A percentile compares a stretch with the other conserved stretches of the same genome.
phyloP scores from a whole-genome alignment of 2,329 filamentous ascomycete species.

The Blastomyces parvus region DNA sequence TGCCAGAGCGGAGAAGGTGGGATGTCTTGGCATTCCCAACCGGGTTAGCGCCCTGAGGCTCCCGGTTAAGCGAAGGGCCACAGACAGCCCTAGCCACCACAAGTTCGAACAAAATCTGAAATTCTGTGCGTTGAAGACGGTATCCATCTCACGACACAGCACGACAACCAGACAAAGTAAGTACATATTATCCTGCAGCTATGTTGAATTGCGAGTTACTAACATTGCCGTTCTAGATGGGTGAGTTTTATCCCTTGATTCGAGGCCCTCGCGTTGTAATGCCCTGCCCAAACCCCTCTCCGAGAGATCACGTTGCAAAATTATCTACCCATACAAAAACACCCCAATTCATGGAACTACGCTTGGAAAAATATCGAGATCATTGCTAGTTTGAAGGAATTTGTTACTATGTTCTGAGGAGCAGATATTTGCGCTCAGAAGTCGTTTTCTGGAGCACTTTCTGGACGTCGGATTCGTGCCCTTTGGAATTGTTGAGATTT shows the following conservation, averaged over 20 bases:
- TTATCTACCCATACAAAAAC: slow-evolving; percentile 2
- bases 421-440: neutral
- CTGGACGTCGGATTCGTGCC: neutral
- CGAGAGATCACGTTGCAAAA: slow-evolving; percentile 14
- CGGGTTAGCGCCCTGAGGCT: slow-evolving; percentile 23
- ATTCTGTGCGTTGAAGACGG: slow-evolving; percentile 27
- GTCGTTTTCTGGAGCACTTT: neutral
- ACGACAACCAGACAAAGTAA: slow-evolving; percentile 48
- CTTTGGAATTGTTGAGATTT: neutral
- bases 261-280: slow-evolving; percentile 16
- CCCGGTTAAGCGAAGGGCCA: slow-evolving; percentile 35
- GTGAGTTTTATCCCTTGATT: slow-evolving; percentile 42
- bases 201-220: slow-evolving; percentile 22
- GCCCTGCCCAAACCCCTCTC: slow-evolving; percentile 22
- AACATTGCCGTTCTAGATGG: slow-evolving; percentile 43
- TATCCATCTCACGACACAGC: slow-evolving; percentile 31
- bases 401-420: neutral
- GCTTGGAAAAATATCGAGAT: neutral
- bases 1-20: neutral
- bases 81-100: slow-evolving; percentile 37
- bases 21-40: slow-evolving; percentile 12
- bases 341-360: neutral
- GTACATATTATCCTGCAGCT: slow-evolving; percentile 17
- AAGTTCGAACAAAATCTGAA: slow-evolving; percentile 35
- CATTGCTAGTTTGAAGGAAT: neutral